phyloP scores from a whole-genome alignment of 805 yeast genomes.

The Candida vaughaniae region DNA sequence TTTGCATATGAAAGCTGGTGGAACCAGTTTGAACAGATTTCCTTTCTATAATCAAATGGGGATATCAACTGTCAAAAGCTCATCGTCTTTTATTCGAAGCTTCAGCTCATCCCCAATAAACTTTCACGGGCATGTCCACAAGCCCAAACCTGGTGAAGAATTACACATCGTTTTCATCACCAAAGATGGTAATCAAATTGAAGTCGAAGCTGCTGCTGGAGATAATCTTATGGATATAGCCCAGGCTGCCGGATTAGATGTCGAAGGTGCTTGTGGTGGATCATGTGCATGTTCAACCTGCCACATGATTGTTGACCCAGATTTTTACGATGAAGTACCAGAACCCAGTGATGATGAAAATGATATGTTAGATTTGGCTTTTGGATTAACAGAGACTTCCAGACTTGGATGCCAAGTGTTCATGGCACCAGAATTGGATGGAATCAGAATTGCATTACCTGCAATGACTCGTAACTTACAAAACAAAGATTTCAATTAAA shows the following conservation, averaged over 20 bases:
- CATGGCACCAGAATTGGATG: constrained; percentile 89
- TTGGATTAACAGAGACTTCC: constrained; percentile 95
- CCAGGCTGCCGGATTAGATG: constrained; percentile 87
- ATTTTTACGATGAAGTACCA: constrained; percentile 82
- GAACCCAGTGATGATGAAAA: constrained; percentile 98
- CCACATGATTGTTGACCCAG: constrained; percentile 95
- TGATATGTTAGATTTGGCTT: constrained; percentile 97
- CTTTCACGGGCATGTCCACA: constrained; percentile 82
- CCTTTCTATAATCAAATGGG: no score
- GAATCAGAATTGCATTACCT: constrained; percentile 91
- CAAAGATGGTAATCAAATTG: constrained; percentile 82
- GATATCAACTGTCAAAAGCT: background rate
- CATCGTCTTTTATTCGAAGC: constrained; percentile 3
- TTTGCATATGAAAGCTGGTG: no score
- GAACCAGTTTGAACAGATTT: no score
- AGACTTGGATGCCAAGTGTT: constrained; percentile 92
- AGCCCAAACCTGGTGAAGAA: constrained; percentile 94
- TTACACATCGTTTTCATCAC: constrained; percentile 77
- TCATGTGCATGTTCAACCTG: constrained; percentile 99
- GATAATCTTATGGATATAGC: constrained; percentile 92
- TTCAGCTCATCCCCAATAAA: constrained; percentile 20
- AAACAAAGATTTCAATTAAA: constrained; percentile 70
- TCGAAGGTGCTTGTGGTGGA: constrained; percentile 99
- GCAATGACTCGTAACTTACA: constrained; percentile 96
- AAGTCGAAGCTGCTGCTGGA: constrained; percentile 87